A percentile compares a stretch with the other conserved stretches of the same genome.
These are phyloP conservation scores for Extremus antarcticus DNA, from an alignment of 495 filamentous ascomycete genomes.

Conservation along the genomic window DNA sequence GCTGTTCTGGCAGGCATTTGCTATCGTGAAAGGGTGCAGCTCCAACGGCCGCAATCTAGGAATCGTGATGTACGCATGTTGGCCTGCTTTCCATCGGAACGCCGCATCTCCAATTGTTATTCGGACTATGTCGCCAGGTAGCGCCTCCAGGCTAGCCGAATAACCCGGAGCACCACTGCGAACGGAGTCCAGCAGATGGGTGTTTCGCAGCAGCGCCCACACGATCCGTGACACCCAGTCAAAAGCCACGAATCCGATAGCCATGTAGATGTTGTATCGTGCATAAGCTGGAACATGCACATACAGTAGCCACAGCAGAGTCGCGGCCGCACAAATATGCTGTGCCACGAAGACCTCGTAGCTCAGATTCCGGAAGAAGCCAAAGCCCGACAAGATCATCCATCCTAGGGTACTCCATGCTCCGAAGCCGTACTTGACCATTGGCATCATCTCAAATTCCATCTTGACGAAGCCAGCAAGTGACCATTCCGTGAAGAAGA, in stretches of 20 bases:
- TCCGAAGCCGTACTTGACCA: slow-evolving; percentile 25
- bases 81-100: slow-evolving; percentile 23
- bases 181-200: background rate
- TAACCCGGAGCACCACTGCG: slow-evolving; percentile 1
- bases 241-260: slow-evolving; percentile 11
- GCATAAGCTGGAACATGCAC: slow-evolving; percentile 22
- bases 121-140: slow-evolving; percentile 13
- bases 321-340: slow-evolving; percentile 12
- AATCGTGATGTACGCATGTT: slow-evolving; percentile 20
- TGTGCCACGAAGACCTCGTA: slow-evolving; percentile 19
- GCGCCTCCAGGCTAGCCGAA: background rate
- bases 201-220: slow-evolving; percentile 12
- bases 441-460: slow-evolving; percentile 21
- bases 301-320: slow-evolving; percentile 23
- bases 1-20: background rate
- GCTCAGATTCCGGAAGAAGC: slow-evolving; percentile 10
- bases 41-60: slow-evolving; percentile 19
- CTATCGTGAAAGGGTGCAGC: slow-evolving; percentile 25
- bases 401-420: slow-evolving; percentile 20
- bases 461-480: slow-evolving; percentile 19
- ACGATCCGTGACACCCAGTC: slow-evolving; percentile 16
- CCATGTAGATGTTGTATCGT: slow-evolving; percentile 17
- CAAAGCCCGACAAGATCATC: slow-evolving; percentile 20
- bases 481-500: slow-evolving; percentile 19
- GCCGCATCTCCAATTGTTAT: slow-evolving; percentile 12